Evolutionary conservation across 352 stramenopile genomes (phyloP).

Genomic region (Globisporangium iwayamae): DNA sequence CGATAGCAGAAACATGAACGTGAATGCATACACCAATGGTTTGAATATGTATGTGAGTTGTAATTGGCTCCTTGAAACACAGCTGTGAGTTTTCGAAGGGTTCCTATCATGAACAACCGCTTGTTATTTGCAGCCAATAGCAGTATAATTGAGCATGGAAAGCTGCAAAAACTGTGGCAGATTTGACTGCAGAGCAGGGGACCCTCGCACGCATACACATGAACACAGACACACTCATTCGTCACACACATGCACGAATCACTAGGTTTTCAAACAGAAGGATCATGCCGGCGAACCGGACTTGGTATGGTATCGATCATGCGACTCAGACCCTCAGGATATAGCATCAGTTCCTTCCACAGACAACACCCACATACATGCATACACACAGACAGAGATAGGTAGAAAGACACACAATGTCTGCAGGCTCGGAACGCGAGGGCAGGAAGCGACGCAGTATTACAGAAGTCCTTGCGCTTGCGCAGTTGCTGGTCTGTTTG

Average conservation of each 20-base stretch:
- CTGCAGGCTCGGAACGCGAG: background rate
- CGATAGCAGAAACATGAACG: background rate
- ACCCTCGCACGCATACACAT: background rate
- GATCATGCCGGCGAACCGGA: slow-evolving; percentile 85
- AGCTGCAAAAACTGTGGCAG: slow-evolving; percentile 82
- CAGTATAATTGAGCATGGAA: slow-evolving; percentile 74
- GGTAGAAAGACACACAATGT: background rate
- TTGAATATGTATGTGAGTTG: slow-evolving; percentile 54
- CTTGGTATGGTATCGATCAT: slow-evolving; percentile 81
- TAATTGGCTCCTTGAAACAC: slow-evolving; percentile 87
- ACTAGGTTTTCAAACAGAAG: slow-evolving; percentile 26
- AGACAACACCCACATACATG: slow-evolving; percentile 1
- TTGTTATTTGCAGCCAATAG: slow-evolving; percentile 85
- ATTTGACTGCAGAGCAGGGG: slow-evolving; percentile 66
- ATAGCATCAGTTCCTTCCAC: slow-evolving; percentile 67
- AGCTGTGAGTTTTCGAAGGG: slow-evolving; percentile 64
- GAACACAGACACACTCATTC: background rate
- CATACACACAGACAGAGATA: background rate
- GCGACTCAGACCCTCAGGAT: slow-evolving; percentile 84
- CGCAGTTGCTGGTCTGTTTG: background rate
- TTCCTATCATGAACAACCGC: slow-evolving; percentile 90
- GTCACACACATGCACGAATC: background rate
- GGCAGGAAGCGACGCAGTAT: too few species aligned
- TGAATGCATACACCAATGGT: background rate
- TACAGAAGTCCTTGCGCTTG: background rate